Percentiles rank a stretch among this genome's conserved stretches.
These are phyloP conservation scores for Euphorbia celastroides DNA, from an alignment of 441 rosid species.

Conservation along the genomic window DNA sequence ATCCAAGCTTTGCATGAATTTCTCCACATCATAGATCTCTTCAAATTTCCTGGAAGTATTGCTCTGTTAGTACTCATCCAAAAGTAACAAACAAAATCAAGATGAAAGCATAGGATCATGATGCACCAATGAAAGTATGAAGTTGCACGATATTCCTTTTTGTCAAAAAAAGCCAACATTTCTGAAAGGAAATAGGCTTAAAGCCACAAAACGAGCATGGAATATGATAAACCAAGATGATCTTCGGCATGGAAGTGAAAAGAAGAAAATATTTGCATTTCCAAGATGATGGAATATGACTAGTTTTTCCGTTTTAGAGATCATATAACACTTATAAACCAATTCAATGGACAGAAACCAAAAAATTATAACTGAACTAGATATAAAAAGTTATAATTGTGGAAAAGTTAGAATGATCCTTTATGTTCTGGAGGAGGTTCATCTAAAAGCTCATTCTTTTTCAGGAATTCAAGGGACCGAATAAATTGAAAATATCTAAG, in stretches of 20 bases:
- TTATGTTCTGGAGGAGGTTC: conserved; percentile 1
- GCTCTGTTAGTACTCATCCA: conserved; percentile 19
- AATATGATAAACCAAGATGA: no score
- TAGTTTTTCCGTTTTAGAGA: no score
- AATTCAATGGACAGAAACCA: neutral
- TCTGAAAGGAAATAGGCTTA: neutral
- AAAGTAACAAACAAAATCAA: neutral
- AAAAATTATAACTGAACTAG: no score
- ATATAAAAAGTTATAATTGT: neutral
- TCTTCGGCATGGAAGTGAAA: no score
- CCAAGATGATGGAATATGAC: no score
- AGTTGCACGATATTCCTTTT: neutral
- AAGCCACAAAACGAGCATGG: neutral
- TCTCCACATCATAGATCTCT: conserved; percentile 76
- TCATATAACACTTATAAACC: no score
- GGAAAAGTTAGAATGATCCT: neutral
- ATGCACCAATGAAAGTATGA: neutral
- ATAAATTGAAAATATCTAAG: neutral
- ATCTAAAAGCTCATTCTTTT: neutral
- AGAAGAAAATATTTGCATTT: no score
- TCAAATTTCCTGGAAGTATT: conserved; percentile 66
- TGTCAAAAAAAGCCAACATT: neutral
- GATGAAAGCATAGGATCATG: neutral
- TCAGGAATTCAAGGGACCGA: conserved; percentile 1
- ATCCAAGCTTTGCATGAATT: conserved; percentile 59